Percentiles rank a stretch among this genome's conserved stretches.
Conservation (phyloP, 139 green algal species). For the Nannochloris sp. region DNA sequence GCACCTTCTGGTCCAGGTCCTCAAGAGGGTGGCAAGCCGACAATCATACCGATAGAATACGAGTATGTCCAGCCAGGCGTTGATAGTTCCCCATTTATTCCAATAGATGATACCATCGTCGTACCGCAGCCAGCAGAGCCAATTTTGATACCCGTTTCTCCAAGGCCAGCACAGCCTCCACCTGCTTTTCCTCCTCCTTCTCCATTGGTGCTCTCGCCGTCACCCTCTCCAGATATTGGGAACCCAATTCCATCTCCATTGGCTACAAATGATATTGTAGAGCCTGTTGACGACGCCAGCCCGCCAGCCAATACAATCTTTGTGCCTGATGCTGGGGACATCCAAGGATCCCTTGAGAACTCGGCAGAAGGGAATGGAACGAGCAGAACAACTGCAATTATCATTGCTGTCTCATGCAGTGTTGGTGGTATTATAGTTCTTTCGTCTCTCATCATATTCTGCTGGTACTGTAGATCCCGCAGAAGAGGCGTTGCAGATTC, state of each 20-base stretch:
- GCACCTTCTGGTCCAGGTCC: too few species aligned
- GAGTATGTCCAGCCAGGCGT: too few species aligned
- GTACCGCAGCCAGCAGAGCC: neutral
- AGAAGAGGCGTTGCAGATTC: neutral
- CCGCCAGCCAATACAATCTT: neutral
- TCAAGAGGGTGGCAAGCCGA: too few species aligned
- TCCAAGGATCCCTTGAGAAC: neutral
- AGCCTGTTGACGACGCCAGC: neutral
- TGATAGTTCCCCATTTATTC: too few species aligned
- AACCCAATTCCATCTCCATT: neutral
- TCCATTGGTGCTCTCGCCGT: neutral
- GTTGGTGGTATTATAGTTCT: conserved; percentile 3
- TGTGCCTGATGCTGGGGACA: neutral
- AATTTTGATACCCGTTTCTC: neutral
- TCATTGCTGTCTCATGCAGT: conserved; percentile 2
- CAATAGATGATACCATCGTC: too few species aligned
- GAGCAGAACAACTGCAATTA: conserved; percentile 1
- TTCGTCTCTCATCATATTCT: neutral
- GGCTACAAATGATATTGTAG: neutral
- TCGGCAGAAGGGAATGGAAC: neutral
- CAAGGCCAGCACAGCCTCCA: neutral
- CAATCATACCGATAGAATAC: too few species aligned
- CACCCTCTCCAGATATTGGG: neutral
- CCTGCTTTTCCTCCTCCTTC: neutral
- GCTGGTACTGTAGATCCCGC: neutral